Percentiles rank a stretch among this genome's conserved stretches.
Evolutionary conservation across 106 monocot genomes (phyloP).

Genomic region (Ottelia alismoides): DNA sequence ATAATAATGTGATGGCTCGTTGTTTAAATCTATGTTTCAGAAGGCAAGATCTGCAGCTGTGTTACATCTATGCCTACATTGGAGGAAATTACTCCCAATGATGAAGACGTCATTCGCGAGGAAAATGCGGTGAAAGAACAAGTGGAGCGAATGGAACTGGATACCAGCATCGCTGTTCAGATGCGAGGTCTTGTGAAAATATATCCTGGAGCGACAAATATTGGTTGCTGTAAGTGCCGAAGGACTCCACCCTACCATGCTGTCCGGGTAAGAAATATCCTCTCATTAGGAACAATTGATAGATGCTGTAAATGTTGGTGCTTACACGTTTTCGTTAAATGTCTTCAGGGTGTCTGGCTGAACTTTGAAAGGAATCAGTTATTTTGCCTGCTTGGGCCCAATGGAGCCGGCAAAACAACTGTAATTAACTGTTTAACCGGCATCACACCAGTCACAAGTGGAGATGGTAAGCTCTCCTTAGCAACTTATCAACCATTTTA

Average conservation of each 20-base stretch:
- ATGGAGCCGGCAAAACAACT: conserved; percentile 96
- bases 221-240: conserved; percentile 54
- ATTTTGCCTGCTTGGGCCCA: conserved; percentile 93
- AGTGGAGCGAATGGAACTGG: conserved; percentile 17
- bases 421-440: conserved; percentile 85
- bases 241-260: conserved; percentile 67
- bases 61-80: conserved; percentile 33
- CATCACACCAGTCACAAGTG: conserved; percentile 73
- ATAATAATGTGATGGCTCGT: no score
- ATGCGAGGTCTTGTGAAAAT: conserved; percentile 68
- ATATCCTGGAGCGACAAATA: conserved; percentile 50
- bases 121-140: conserved; percentile 50
- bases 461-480: conserved; percentile 51
- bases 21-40: no score
- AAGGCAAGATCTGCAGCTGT: conserved; percentile 64
- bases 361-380: conserved; percentile 76
- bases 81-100: conserved; percentile 52
- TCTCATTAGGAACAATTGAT: no score
- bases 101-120: conserved; percentile 82
- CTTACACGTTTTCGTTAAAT: no score
- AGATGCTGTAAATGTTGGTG: no score
- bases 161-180: conserved; percentile 50
- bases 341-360: conserved; percentile 83
- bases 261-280: conserved; percentile 63
- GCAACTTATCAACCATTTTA: no score